Evolutionary conservation across 106 monocot species (phyloP).

Genomic region (Cymbidium sinense): DNA sequence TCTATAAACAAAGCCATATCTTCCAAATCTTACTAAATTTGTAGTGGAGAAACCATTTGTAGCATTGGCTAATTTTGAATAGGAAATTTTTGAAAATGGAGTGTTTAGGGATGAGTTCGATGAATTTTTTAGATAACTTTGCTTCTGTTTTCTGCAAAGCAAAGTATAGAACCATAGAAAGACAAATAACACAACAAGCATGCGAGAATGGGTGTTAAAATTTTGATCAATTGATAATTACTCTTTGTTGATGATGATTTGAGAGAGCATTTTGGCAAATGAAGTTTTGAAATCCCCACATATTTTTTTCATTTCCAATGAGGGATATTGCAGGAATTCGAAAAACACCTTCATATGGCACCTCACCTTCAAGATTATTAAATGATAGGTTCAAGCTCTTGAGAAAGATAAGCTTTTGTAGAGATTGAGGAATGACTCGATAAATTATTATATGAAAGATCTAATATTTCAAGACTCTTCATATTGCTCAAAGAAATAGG

Average conservation of each 20-base stretch:
- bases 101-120: neutral
- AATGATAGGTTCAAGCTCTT: constrained; percentile 16
- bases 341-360: constrained; percentile 12
- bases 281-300: neutral
- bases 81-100: constrained; percentile 18
- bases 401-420: neutral
- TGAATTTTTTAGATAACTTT: neutral
- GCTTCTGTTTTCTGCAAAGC: neutral
- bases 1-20: constrained; percentile 29
- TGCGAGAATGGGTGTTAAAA: neutral
- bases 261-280: neutral
- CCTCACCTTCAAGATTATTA: constrained; percentile 18
- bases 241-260: neutral
- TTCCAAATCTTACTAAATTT: constrained; percentile 20
- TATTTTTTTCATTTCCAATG: constrained; percentile 12
- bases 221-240: neutral
- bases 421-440: constrained; percentile 1
- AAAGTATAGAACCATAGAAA: neutral
- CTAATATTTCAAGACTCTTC: neutral
- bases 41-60: constrained; percentile 24
- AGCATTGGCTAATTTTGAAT: constrained; percentile 16
- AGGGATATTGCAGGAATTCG: constrained; percentile 3
- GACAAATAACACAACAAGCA: neutral
- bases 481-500: neutral
- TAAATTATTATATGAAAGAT: constrained; percentile 18